Percentiles rank a stretch among this genome's conserved stretches.
Evolutionary conservation across 1,284 basidiomycete species (phyloP).

Genomic region (Apiotrichum siamense): DNA sequence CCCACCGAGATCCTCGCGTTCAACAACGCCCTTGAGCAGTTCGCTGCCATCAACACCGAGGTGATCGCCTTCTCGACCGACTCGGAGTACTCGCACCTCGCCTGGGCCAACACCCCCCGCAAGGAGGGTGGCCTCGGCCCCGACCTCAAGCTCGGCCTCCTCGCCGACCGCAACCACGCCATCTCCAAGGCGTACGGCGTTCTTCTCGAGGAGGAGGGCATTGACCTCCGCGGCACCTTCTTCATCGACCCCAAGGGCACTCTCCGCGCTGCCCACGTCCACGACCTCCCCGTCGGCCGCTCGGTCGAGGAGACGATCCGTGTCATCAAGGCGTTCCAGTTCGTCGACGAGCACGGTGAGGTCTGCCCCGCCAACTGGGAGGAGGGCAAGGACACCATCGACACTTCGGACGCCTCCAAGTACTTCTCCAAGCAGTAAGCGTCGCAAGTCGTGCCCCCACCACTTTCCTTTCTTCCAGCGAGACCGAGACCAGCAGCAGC

Average conservation of each 20-base stretch:
- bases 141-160: slow-evolving; percentile 68
- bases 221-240: slow-evolving; percentile 79
- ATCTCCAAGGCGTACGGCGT: slow-evolving; percentile 66
- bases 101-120: slow-evolving; percentile 73
- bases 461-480: too few species aligned
- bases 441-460: background rate
- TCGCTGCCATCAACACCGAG: slow-evolving; percentile 64
- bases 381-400: slow-evolving; percentile 39
- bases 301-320: slow-evolving; percentile 85
- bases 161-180: slow-evolving; percentile 49
- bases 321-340: slow-evolving; percentile 82
- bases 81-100: slow-evolving; percentile 79
- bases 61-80: slow-evolving; percentile 77
- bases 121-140: slow-evolving; percentile 82
- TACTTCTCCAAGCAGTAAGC: slow-evolving; percentile 58
- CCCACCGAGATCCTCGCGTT: slow-evolving; percentile 90
- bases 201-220: slow-evolving; percentile 74
- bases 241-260: slow-evolving; percentile 82
- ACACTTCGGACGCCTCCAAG: slow-evolving; percentile 56
- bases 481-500: too few species aligned
- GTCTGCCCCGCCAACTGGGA: slow-evolving; percentile 84
- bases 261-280: slow-evolving; percentile 57
- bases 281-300: slow-evolving; percentile 83
- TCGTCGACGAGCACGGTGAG: slow-evolving; percentile 70
- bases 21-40: slow-evolving; percentile 71